Evolutionary conservation across 345 rosid species (phyloP).

Genomic region (Chamaenerion angustifolium): DNA sequence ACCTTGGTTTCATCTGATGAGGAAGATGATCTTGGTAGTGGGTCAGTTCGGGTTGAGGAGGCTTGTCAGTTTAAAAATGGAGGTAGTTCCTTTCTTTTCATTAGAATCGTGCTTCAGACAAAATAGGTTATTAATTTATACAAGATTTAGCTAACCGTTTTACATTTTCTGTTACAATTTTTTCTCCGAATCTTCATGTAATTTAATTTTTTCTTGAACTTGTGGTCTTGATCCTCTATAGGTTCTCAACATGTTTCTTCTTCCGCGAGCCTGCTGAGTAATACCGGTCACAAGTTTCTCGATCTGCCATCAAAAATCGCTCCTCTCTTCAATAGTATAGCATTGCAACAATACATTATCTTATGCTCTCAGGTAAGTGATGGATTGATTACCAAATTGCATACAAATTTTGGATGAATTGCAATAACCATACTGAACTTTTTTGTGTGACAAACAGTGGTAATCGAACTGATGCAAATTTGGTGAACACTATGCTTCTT

Average conservation of each 20-base stretch:
- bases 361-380: conserved; percentile 63
- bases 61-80: conserved; percentile 16
- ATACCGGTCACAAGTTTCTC: conserved; percentile 14
- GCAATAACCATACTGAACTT: too few species aligned
- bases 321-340: conserved; percentile 60
- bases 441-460: too few species aligned
- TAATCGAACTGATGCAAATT: too few species aligned
- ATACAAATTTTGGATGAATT: too few species aligned
- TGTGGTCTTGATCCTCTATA: conserved; percentile 9
- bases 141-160: too few species aligned
- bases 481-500: too few species aligned
- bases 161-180: background rate
- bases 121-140: too few species aligned
- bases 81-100: conserved; percentile 15
- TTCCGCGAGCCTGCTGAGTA: conserved; percentile 7
- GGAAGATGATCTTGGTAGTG: conserved; percentile 18
- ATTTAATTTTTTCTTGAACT: background rate
- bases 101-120: too few species aligned
- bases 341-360: conserved; percentile 71
- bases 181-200: background rate
- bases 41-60: conserved; percentile 17
- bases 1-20: conserved; percentile 31
- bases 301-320: conserved; percentile 16
- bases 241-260: conserved; percentile 15
- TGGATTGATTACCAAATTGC: too few species aligned